Conservation (phyloP, 805 yeast species). For the Zygosaccharomyces bailii region DNA sequence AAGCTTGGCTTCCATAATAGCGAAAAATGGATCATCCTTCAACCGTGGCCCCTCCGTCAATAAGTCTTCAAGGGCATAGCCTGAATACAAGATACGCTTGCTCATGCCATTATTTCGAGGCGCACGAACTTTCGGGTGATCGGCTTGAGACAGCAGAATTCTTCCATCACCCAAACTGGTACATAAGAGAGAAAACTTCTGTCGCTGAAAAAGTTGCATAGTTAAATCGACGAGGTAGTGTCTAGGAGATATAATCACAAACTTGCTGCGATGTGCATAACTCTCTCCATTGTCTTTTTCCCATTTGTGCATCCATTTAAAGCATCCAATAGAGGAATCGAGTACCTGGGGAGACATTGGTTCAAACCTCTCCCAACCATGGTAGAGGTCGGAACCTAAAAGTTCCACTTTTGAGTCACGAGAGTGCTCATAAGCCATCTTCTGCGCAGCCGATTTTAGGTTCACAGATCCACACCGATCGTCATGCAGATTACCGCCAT, state of each 20-base stretch:
- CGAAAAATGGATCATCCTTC: slow-evolving; percentile 17
- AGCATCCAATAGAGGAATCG: slow-evolving; percentile 25
- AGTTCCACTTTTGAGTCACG: slow-evolving; percentile 16
- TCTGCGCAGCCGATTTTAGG: slow-evolving; percentile 7
- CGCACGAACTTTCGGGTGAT: slow-evolving; percentile 8
- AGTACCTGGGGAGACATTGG: slow-evolving; percentile 23
- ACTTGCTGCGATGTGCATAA: slow-evolving; percentile 12
- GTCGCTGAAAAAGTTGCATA: slow-evolving; percentile 24
- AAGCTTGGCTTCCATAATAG: slow-evolving; percentile 27
- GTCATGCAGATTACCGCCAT: slow-evolving; percentile 13
- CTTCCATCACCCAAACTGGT: slow-evolving; percentile 20
- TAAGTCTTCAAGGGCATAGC: slow-evolving; percentile 33
- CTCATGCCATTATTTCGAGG: slow-evolving; percentile 13
- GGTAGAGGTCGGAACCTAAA: slow-evolving; percentile 25
- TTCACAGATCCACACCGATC: slow-evolving; percentile 16
- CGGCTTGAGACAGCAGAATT: slow-evolving; percentile 24
- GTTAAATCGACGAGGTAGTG: slow-evolving; percentile 31
- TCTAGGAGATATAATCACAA: slow-evolving; percentile 29
- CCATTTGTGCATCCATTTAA: slow-evolving; percentile 20
- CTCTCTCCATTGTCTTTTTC: background rate
- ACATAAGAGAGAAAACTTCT: slow-evolving; percentile 17
- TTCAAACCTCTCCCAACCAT: slow-evolving; percentile 20
- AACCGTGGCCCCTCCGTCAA: slow-evolving; percentile 14
- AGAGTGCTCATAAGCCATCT: slow-evolving; percentile 2
- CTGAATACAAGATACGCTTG: slow-evolving; percentile 28